Evolutionary conservation across 1,284 basidiomycete genomes (phyloP).

Genomic region (Trametes polyzona): DNA sequence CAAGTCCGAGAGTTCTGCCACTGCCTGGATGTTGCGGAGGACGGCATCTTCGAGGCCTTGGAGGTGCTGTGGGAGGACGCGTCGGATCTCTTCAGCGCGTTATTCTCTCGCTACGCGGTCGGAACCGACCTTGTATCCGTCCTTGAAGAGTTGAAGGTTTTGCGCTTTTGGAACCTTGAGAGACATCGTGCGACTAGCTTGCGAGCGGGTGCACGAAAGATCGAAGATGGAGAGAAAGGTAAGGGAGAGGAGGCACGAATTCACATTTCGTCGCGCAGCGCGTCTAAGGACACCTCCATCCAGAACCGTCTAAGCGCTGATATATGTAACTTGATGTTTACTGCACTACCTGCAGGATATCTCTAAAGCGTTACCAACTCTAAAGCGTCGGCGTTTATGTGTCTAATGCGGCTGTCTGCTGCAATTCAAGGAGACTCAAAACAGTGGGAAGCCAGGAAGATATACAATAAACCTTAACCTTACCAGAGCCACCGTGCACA

Average conservation of each 20-base stretch:
- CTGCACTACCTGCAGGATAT: not conserved
- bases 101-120: not conserved
- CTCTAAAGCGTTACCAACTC: not conserved
- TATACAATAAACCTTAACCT: too few relatives aligned
- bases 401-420: too few relatives aligned
- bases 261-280: not conserved
- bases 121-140: conserved; percentile 81
- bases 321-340: not conserved
- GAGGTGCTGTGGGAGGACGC: conserved; percentile 65
- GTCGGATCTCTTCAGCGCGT: conserved; percentile 3
- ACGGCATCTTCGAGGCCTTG: conserved; percentile 94
- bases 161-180: conserved; percentile 93
- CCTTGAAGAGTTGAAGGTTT: conserved; percentile 92
- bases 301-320: conserved; percentile 3
- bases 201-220: not conserved
- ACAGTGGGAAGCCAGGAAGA: too few relatives aligned
- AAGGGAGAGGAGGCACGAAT: not conserved
- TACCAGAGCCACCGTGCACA: too few relatives aligned
- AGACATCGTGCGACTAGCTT: conserved; percentile 60
- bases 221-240: not conserved
- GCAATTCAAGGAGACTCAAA: too few relatives aligned
- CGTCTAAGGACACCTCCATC: not conserved
- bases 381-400: too few relatives aligned
- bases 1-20: conserved; percentile 92
- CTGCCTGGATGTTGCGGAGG: conserved; percentile 94